Conservation (phyloP, 2,329 filamentous ascomycete species). For the Microsporum ferrugineum region DNA sequence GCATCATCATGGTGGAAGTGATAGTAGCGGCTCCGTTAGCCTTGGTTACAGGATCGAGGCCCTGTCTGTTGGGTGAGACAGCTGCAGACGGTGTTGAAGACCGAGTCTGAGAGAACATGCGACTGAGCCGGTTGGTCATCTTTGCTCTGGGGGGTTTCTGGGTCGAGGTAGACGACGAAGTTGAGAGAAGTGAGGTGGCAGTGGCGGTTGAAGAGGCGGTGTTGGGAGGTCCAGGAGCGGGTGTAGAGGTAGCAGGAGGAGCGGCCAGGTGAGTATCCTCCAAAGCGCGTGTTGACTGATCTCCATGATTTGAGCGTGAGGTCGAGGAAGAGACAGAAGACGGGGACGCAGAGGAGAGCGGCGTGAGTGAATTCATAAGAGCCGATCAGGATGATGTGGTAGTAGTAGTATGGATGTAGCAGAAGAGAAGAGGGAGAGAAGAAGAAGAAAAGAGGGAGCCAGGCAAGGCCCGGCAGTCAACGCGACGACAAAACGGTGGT, state of each 20-base stretch:
- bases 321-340: slow-evolving; percentile 21
- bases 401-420: neutral
- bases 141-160: slow-evolving; percentile 29
- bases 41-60: neutral
- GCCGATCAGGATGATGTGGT: slow-evolving; percentile 16
- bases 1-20: neutral
- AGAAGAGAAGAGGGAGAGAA: slow-evolving; percentile 8
- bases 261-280: slow-evolving; percentile 33
- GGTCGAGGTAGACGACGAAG: slow-evolving; percentile 15
- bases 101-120: slow-evolving; percentile 37
- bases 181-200: neutral
- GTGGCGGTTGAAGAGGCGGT: slow-evolving; percentile 4
- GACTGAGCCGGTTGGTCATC: slow-evolving; percentile 36
- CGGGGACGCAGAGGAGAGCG: slow-evolving; percentile 33
- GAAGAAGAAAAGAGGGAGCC: slow-evolving; percentile 6
- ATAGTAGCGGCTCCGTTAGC: neutral
- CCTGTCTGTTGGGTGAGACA: slow-evolving; percentile 23
- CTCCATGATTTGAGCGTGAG: slow-evolving; percentile 16
- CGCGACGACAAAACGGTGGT: slow-evolving; percentile 1
- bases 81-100: slow-evolving; percentile 6
- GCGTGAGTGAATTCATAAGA: slow-evolving; percentile 31
- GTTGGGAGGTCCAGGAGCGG: slow-evolving; percentile 7
- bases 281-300: slow-evolving; percentile 33
- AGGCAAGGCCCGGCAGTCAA: neutral
- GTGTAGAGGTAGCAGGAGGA: slow-evolving; percentile 2